Conservation (phyloP, 306 rosid species). For the Potentilla sterilis region DNA sequence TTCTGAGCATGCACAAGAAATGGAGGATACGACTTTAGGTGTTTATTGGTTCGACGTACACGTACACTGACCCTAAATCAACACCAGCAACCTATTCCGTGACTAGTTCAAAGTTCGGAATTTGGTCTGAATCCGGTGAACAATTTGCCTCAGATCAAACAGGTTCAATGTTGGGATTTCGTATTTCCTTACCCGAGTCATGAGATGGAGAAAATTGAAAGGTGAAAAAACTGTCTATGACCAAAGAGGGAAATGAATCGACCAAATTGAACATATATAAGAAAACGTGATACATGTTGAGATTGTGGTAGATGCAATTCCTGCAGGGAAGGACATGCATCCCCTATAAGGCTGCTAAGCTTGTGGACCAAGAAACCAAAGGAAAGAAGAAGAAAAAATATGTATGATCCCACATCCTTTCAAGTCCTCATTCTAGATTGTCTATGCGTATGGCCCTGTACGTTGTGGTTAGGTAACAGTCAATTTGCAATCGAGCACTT, state of each 20-base stretch:
- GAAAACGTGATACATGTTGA: slow-evolving; percentile 9
- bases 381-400: neutral
- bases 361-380: slow-evolving; percentile 53
- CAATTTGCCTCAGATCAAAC: neutral
- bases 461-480: slow-evolving; percentile 25
- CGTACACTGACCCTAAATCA: neutral
- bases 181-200: neutral
- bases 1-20: slow-evolving; percentile 15
- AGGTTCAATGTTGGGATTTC: neutral
- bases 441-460: slow-evolving; percentile 33
- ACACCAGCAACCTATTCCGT: neutral
- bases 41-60: neutral
- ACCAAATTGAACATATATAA: neutral
- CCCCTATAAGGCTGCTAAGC: slow-evolving; percentile 39
- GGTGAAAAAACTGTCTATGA: neutral
- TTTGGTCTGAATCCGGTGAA: neutral
- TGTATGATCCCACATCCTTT: slow-evolving; percentile 32
- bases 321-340: slow-evolving; percentile 31
- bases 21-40: neutral
- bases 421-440: slow-evolving; percentile 29
- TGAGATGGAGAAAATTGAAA: neutral
- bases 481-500: slow-evolving; percentile 13
- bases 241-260: neutral
- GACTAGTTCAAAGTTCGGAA: neutral
- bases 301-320: slow-evolving; percentile 26